A percentile compares a stretch with the other conserved stretches of the same genome.
Conservation (phyloP, 2,329 filamentous ascomycete genomes). For the Clonostachys chloroleuca region DNA sequence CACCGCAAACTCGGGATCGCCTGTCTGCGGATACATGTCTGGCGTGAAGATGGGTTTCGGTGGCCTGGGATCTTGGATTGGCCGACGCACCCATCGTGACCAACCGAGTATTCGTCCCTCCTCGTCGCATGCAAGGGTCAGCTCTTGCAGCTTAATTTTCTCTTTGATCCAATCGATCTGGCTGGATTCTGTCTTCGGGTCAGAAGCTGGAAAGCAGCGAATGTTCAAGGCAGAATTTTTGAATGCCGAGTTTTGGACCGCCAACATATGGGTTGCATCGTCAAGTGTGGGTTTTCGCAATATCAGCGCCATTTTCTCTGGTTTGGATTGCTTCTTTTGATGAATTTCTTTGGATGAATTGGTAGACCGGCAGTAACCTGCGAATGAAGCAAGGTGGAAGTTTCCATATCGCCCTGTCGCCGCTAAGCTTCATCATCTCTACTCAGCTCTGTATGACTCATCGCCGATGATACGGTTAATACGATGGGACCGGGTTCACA, state of each 20-base stretch:
- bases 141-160: conserved; percentile 17
- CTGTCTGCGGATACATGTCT: conserved; percentile 12
- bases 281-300: conserved; percentile 17
- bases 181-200: conserved; percentile 11
- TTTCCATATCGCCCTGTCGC: too few relatives aligned
- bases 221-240: conserved; percentile 18
- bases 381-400: too few relatives aligned
- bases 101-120: conserved; percentile 18
- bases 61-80: conserved; percentile 6
- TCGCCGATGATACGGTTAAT: too few relatives aligned
- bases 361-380: too few relatives aligned
- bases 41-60: conserved; percentile 11
- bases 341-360: too few relatives aligned
- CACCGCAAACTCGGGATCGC: conserved; percentile 23
- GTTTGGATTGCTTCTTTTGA: too few relatives aligned
- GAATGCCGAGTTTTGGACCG: conserved; percentile 22
- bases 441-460: too few relatives aligned
- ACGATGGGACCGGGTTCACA: too few relatives aligned
- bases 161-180: conserved; percentile 12
- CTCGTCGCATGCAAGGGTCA: neutral
- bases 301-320: too few relatives aligned
- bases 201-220: conserved; percentile 17
- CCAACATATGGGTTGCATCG: conserved; percentile 22
- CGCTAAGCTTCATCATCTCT: too few relatives aligned
- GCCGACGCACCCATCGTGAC: conserved; percentile 24